phyloP scores from a whole-genome alignment of 805 yeast species.

The Candida montana region DNA sequence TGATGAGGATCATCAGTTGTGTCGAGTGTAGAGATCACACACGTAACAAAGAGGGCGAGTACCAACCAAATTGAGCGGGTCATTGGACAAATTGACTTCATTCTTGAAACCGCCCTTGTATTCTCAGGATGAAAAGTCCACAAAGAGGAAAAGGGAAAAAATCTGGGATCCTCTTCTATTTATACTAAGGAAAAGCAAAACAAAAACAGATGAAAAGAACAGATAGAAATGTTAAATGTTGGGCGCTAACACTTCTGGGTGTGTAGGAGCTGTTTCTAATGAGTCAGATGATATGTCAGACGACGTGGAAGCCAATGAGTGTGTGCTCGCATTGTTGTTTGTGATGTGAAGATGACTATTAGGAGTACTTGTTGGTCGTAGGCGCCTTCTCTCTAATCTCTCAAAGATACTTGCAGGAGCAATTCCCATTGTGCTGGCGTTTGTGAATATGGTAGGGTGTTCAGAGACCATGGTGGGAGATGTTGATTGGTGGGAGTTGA shows the following conservation, averaged over 20 bases:
- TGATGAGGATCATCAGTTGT: background rate
- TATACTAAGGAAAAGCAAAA: background rate
- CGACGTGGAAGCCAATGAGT: conserved; percentile 9
- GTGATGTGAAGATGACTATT: conserved; percentile 14
- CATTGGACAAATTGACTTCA: background rate
- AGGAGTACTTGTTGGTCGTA: conserved; percentile 15
- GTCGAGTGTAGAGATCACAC: background rate
- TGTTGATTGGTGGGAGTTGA: conserved; percentile 31
- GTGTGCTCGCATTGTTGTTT: conserved; percentile 16
- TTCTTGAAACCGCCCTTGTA: background rate
- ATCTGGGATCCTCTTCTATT: background rate
- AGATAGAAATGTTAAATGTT: background rate
- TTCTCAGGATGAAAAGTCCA: no score
- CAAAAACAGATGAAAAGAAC: background rate
- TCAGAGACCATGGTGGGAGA: conserved; percentile 31
- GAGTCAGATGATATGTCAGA: background rate
- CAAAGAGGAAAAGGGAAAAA: background rate
- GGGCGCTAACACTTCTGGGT: background rate
- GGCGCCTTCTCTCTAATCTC: conserved; percentile 21
- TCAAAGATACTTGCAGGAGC: conserved; percentile 72
- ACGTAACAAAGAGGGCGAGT: background rate
- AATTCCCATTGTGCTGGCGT: conserved; percentile 62
- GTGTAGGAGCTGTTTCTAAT: background rate
- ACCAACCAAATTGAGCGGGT: no score
- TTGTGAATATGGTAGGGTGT: conserved; percentile 42